These are phyloP conservation scores for Cornus controversa DNA, from an alignment of 148 eudicot species.

Conservation along the genomic window DNA sequence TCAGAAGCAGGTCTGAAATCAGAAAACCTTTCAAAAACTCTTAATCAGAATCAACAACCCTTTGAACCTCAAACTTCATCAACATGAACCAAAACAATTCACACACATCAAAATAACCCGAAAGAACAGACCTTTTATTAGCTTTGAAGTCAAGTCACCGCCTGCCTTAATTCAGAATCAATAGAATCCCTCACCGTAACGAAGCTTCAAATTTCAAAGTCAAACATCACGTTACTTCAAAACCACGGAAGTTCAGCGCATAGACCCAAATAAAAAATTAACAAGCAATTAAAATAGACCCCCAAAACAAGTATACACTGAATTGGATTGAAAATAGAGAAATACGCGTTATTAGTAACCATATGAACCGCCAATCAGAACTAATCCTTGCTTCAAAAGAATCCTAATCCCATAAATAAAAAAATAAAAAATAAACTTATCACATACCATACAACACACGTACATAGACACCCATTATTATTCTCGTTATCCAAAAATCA, in stretches of 20 bases:
- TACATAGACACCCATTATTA: too few relatives aligned
- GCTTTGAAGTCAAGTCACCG: too few relatives aligned
- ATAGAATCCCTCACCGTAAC: slow-evolving; percentile 1
- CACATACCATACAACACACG: too few relatives aligned
- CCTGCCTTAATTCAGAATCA: neutral
- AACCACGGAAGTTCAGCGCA: slow-evolving; percentile 19
- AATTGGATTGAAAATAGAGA: slow-evolving; percentile 13
- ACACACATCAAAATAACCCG: neutral
- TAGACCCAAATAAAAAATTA: slow-evolving; percentile 10
- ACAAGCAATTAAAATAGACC: neutral
- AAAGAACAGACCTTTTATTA: too few relatives aligned
- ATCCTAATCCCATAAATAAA: too few relatives aligned
- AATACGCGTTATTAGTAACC: neutral
- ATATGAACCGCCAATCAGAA: too few relatives aligned
- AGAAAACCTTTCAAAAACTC: slow-evolving; percentile 16
- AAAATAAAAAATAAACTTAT: too few relatives aligned
- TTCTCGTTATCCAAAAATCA: too few relatives aligned
- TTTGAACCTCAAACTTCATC: too few relatives aligned
- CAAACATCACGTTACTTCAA: slow-evolving; percentile 26
- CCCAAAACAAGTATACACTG: neutral
- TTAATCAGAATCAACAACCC: neutral
- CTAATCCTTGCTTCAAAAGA: too few relatives aligned
- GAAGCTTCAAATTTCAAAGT: slow-evolving; percentile 23
- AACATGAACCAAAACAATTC: slow-evolving; percentile 8
- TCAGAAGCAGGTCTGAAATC: slow-evolving; percentile 14